phyloP scores from a whole-genome alignment of 345 rosid species.

The Tarenaya hassleriana region DNA sequence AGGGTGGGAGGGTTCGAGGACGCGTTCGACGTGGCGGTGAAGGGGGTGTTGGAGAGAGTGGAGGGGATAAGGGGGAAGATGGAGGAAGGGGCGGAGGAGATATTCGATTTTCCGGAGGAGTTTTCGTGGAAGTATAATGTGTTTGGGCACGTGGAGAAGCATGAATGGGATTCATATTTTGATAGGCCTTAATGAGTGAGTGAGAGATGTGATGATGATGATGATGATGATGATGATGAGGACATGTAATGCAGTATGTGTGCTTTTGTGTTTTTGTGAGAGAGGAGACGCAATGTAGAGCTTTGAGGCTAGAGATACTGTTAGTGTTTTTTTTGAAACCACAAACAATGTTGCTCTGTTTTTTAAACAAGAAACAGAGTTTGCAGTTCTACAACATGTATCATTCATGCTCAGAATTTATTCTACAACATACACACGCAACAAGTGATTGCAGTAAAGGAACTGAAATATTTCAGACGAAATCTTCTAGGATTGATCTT shows the following conservation, averaged over 20 bases:
- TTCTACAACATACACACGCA: too few species aligned
- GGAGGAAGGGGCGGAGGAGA: constrained; percentile 29
- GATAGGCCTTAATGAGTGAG: constrained; percentile 25
- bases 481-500: too few species aligned
- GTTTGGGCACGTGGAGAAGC: constrained; percentile 38
- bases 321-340: too few species aligned
- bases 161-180: constrained; percentile 67
- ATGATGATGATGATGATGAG: too few species aligned
- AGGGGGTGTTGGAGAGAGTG: constrained; percentile 62
- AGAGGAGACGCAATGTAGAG: background rate
- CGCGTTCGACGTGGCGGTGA: constrained; percentile 59
- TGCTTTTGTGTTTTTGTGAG: background rate
- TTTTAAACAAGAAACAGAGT: too few species aligned
- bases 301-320: too few species aligned
- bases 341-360: too few species aligned
- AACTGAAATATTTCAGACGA: too few species aligned
- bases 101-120: constrained; percentile 38
- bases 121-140: constrained; percentile 52
- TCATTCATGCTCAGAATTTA: too few species aligned
- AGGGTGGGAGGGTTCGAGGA: constrained; percentile 49
- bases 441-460: too few species aligned
- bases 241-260: background rate
- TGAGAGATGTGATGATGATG: constrained; percentile 1
- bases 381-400: too few species aligned
- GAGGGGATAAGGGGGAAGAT: constrained; percentile 33